A percentile compares a stretch with the other conserved stretches of the same genome.
These are phyloP conservation scores for Chlorella variabilis DNA, from an alignment of 163 green algal species.

Conservation along the genomic window DNA sequence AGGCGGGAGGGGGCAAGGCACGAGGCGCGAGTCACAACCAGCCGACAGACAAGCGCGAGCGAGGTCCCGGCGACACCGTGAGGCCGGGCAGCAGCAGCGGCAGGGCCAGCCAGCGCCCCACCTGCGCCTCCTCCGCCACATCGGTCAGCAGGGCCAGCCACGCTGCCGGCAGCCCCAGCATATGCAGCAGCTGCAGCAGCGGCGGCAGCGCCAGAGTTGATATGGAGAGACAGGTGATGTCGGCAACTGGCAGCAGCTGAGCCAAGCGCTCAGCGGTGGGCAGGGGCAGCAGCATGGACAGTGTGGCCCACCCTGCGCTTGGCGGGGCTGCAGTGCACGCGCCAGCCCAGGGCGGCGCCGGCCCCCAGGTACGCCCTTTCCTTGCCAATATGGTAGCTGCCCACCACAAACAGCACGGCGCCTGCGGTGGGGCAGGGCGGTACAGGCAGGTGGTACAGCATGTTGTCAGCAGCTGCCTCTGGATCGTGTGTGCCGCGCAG, in stretches of 20 bases:
- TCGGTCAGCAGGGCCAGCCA: constrained; percentile 41
- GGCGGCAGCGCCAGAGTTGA: neutral
- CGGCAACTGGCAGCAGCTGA: too few species aligned
- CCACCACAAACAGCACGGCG: constrained; percentile 44
- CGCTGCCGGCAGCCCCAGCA: constrained; percentile 34
- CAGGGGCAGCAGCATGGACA: neutral
- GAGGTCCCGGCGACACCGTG: too few species aligned
- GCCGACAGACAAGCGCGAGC: neutral
- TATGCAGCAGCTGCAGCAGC: constrained; percentile 31
- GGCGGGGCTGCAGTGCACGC: constrained; percentile 67
- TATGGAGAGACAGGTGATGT: neutral
- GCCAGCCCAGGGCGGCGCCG: constrained; percentile 59
- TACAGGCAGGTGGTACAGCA: too few species aligned
- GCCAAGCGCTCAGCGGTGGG: too few species aligned
- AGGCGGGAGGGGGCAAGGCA: neutral
- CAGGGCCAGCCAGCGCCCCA: neutral
- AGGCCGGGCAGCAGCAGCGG: neutral
- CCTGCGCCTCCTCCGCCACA: constrained; percentile 4
- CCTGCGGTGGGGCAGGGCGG: neutral
- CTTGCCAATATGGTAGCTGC: constrained; percentile 95
- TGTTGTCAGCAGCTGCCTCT: too few species aligned
- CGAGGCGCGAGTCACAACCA: neutral
- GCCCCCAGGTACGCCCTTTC: constrained; percentile 83
- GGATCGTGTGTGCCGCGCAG: too few species aligned
- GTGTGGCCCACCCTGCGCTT: constrained; percentile 40